Evolutionary conservation across 805 yeast species (phyloP).

Genomic region (Brettanomyces bruxellensis): DNA sequence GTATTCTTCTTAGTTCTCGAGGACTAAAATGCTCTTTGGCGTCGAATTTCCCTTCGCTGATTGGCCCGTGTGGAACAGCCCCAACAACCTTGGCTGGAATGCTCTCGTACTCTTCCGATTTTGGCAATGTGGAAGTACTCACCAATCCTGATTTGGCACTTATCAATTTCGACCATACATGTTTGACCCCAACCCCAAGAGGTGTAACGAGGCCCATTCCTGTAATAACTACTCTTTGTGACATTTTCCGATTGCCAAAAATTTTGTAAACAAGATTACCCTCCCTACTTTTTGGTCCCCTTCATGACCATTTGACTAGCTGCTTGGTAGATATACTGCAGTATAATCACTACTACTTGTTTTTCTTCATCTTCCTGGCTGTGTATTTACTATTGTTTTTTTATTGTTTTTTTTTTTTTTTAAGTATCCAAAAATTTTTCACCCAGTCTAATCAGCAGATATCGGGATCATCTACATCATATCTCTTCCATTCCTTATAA

Average conservation of each 20-base stretch:
- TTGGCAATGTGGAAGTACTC: constrained; percentile 38
- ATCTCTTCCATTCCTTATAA: too few relatives aligned
- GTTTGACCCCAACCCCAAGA: constrained; percentile 58
- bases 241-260: background rate
- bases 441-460: too few relatives aligned
- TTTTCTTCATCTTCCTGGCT: too few relatives aligned
- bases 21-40: constrained; percentile 38
- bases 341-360: too few relatives aligned
- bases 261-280: too few relatives aligned
- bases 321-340: too few relatives aligned
- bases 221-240: constrained; percentile 74
- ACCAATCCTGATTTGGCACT: constrained; percentile 48
- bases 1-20: constrained; percentile 50
- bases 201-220: constrained; percentile 88
- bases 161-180: constrained; percentile 47
- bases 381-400: too few relatives aligned
- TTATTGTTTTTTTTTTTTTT: too few relatives aligned
- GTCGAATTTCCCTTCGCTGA: constrained; percentile 41
- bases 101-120: constrained; percentile 36
- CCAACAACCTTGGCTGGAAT: constrained; percentile 75
- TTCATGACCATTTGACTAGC: too few relatives aligned
- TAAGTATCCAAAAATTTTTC: too few relatives aligned
- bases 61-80: constrained; percentile 40
- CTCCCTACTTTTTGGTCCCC: too few relatives aligned
- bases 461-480: too few relatives aligned